Base-by-base conservation (phyloP, 139 green algal species). In the Mesotaenium endlicherianum region DNA sequence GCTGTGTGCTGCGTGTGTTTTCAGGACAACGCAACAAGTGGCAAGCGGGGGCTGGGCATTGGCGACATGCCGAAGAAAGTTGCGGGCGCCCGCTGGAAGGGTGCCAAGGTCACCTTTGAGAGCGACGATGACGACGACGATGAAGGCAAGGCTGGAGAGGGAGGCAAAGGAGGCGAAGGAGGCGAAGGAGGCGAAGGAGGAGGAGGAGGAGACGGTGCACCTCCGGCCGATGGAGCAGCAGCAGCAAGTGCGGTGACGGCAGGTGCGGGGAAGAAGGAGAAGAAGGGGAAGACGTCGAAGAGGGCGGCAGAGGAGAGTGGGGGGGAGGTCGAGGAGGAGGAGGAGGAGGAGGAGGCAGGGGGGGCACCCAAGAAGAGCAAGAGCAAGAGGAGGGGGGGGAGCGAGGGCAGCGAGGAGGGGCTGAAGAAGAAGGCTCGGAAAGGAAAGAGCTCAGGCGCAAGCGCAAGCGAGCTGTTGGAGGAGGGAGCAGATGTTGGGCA, bases 31-130 rank as follows among this genome's bases (percentile, higher is more conserved):
- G 91, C 91, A 0, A 92, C 88, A 0, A 88, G 92, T 50, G 92
- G 93, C 40, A 91, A 91, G 57, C 89, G 93, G 70, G 94, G 94
- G 8, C 80, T 97, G 81, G 94, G 94, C 1, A 88, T 92, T 0
- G 83, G 80, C 34, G 76, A 59, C 50, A 88, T 91, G 88, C 93
- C 92, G 1, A 97, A 94, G 72, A 96, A 96, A 83, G 93, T 97
- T 36, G 94, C 87, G 0, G 94, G 94, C 3, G 91, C 87, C 0
- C 84, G 89, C 11, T 97, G 94, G 93, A 77, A 83, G 42, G 94
- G 94, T n/a, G 95, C 78, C 57, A 82, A 82, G n/a, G 42, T 74
- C 20, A 75, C 45, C 5, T 82, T 82, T 6, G 1, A 64, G 53
- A 26, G 26, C 34, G 1, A 39, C 6, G 78, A 85, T 2, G 76